Conservation (phyloP, 2,329 filamentous ascomycete genomes). For the Trichoderma sp. region DNA sequence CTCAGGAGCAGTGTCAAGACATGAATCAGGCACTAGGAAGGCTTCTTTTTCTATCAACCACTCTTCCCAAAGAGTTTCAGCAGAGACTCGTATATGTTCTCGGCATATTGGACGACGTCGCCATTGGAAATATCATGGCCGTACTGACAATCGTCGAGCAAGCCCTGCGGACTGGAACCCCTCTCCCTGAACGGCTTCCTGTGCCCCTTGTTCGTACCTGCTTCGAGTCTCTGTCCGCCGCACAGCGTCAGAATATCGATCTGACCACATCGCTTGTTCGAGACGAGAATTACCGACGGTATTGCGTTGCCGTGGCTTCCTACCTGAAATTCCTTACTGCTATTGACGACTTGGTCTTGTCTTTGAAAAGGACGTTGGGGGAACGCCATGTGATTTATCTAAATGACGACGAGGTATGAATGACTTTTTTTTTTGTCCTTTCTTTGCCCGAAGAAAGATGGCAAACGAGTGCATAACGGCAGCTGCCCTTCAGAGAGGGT, state of each 20-base stretch:
- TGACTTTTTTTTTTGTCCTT: not conserved
- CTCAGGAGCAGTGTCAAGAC: conserved; percentile 35
- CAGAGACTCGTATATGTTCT: conserved; percentile 40
- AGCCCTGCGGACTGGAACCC: conserved; percentile 48
- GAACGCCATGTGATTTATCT: conserved; percentile 42
- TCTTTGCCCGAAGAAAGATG: not conserved
- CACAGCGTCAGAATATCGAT: conserved; percentile 30
- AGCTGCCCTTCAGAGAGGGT: not conserved
- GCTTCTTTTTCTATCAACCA: conserved; percentile 39
- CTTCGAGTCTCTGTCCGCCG: conserved; percentile 33
- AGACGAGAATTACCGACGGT: conserved; percentile 47
- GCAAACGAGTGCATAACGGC: not conserved
- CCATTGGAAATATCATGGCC: conserved; percentile 54
- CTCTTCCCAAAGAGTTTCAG: conserved; percentile 44
- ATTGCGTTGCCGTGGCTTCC: conserved; percentile 48
- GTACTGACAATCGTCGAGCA: conserved; percentile 51
- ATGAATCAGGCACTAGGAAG: conserved; percentile 40
- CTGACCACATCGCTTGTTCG: conserved; percentile 40
- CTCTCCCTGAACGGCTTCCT: conserved; percentile 50
- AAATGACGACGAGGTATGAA: conserved; percentile 30
- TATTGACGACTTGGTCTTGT: conserved; percentile 48
- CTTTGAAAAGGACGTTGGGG: conserved; percentile 47
- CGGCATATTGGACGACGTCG: conserved; percentile 46
- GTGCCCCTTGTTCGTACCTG: conserved; percentile 46
- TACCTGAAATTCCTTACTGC: conserved; percentile 47